Percentiles rank a stretch among this genome's conserved stretches.
phyloP scores from a whole-genome alignment of 495 filamentous ascomycete genomes.

The Penicillium odoratum region DNA sequence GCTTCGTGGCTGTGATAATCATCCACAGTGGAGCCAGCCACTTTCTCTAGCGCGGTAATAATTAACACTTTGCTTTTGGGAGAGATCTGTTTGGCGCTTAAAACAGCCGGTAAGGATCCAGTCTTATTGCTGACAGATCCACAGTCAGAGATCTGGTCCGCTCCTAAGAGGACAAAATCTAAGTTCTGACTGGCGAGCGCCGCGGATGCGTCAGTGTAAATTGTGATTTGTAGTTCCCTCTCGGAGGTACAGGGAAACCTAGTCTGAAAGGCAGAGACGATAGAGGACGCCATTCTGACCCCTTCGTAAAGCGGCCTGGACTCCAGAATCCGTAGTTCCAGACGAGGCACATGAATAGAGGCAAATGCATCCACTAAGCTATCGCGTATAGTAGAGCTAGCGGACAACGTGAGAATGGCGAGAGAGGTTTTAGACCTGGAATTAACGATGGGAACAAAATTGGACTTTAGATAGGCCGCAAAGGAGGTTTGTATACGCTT shows the following conservation, averaged over 20 bases:
- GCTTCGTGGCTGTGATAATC: conserved; percentile 31
- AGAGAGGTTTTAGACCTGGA: conserved; percentile 25
- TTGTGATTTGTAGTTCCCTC: conserved; percentile 36
- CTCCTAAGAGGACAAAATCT: conserved; percentile 60
- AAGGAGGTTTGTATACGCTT: conserved; percentile 36
- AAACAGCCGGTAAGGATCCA: conserved; percentile 57
- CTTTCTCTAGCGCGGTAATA: conserved; percentile 60
- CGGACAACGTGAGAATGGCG: conserved; percentile 57
- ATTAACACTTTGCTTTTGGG: conserved; percentile 50
- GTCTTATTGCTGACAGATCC: conserved; percentile 66
- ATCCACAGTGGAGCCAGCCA: conserved; percentile 41
- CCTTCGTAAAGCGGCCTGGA: conserved; percentile 68
- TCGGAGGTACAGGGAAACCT: conserved; percentile 31
- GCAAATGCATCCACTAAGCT: conserved; percentile 34
- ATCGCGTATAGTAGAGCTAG: conserved; percentile 59
- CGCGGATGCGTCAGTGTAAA: conserved; percentile 63
- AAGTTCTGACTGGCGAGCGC: conserved; percentile 49
- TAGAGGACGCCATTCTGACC: conserved; percentile 49
- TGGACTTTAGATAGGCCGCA: conserved; percentile 29
- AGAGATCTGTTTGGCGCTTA: conserved; percentile 47
- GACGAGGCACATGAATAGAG: conserved; percentile 23
- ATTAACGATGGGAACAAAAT: conserved; percentile 28
- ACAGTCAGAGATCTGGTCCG: conserved; percentile 55
- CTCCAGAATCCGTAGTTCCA: conserved; percentile 62
- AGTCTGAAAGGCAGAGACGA: not conserved